phyloP scores from a whole-genome alignment of 129 eudicot genomes.

The Oenanthe sinensis region DNA sequence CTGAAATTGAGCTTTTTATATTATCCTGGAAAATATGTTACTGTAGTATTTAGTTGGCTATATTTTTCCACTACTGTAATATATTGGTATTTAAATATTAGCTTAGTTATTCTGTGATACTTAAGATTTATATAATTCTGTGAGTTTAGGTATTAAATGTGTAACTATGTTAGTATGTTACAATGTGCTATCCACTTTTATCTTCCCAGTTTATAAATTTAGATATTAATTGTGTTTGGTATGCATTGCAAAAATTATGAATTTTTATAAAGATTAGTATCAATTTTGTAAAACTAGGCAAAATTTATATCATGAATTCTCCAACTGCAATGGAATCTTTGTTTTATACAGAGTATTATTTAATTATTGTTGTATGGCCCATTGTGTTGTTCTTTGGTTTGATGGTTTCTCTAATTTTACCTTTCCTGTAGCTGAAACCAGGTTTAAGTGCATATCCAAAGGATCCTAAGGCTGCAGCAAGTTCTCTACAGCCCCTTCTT shows the following conservation, averaged over 20 bases:
- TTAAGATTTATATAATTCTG: not conserved
- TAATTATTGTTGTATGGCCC: not conserved
- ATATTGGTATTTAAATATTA: not conserved
- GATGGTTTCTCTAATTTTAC: not conserved
- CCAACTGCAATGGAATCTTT: too few relatives aligned
- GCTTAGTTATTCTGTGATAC: not conserved
- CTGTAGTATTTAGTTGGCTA: not conserved
- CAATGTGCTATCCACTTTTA: not conserved
- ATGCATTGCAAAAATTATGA: not conserved
- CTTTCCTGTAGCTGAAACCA: conserved; percentile 54
- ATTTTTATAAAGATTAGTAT: not conserved
- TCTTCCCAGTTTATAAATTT: not conserved
- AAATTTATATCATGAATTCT: not conserved
- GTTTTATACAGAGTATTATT: too few relatives aligned
- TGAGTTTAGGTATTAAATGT: not conserved
- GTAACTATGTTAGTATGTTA: not conserved
- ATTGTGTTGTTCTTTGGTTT: not conserved
- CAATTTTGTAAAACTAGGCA: not conserved
- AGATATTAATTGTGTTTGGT: not conserved
- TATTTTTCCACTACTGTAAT: not conserved
- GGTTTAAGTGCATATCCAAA: conserved; percentile 71
- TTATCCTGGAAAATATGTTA: not conserved
- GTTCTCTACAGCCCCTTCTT: conserved; percentile 58
- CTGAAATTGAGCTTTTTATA: not conserved
- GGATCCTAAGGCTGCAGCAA: conserved; percentile 76